Base-by-base conservation (phyloP, 2,329 filamentous ascomycete species). In the Phialophora macrospora region DNA sequence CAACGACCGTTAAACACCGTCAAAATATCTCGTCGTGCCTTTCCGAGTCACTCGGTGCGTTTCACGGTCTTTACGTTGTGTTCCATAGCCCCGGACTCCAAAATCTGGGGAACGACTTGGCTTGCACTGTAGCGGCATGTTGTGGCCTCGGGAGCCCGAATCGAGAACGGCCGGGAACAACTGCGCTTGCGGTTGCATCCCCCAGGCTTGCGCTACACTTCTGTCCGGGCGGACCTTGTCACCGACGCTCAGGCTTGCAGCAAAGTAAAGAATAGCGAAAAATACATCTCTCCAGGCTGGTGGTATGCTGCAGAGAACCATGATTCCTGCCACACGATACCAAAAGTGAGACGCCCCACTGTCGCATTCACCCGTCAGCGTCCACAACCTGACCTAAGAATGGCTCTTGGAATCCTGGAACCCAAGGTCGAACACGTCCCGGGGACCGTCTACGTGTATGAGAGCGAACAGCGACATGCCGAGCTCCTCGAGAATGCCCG, bases 401-500 rank as follows among this genome's bases (percentile, higher is more conserved):
- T 72, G 70, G 67, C 68, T 48, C 64, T 70, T 26, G 71, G 71
- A 14, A 72, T 72, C 59, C 68, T 71, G 26, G 71, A 72, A 55
- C 68, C 71, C 4, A 32, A 49, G 3, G 65, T 65, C 24, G 70
- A 70, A 62, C 67, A 70, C 28, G 71, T 72, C 20, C 68, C 71
- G 14, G 71, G 71, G 4, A 72, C 71, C n/a, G 71, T 72, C 32
- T 70, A 70, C 58, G 70, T 72, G 22, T 70, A 69, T 55, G 66
- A 71, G 28, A 41, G 62, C 11, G 70, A 70, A 48, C 68, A 68
- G 38, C 63, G 71, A 60, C 56, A 64, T 46, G 56, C 68, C 30
- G 68, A 69, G 34, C 59, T 67, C 11, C 51, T 71, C 26, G 62
- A 71, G 26, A 60, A 68, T 54, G 75, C 81, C 28, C 73, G 77